Evolutionary conservation across 2,329 filamentous ascomycete genomes (phyloP).

Genomic region (Phoma sp.): DNA sequence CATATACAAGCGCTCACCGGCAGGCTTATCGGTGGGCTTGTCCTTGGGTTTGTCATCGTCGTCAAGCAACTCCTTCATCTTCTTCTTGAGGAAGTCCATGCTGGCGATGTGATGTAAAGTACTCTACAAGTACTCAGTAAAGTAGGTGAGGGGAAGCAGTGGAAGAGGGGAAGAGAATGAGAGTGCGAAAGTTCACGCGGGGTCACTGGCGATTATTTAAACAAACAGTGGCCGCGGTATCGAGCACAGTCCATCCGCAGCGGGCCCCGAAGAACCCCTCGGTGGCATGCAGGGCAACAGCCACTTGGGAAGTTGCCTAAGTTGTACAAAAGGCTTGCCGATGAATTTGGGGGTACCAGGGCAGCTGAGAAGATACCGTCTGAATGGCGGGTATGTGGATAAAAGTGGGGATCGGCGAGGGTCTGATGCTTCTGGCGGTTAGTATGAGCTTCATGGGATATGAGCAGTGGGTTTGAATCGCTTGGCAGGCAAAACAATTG

Average conservation of each 20-base stretch:
- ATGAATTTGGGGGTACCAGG: slow-evolving; percentile 10
- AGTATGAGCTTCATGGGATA: slow-evolving; percentile 27
- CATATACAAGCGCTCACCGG: slow-evolving; percentile 7
- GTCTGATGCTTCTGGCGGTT: slow-evolving; percentile 32
- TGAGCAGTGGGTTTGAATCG: slow-evolving; percentile 24
- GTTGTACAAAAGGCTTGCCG: slow-evolving; percentile 12
- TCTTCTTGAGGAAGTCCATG: slow-evolving; percentile 58
- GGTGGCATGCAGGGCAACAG: slow-evolving; percentile 11
- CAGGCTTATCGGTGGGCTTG: slow-evolving; percentile 34
- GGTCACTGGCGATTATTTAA: slow-evolving; percentile 21
- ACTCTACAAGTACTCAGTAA: neutral
- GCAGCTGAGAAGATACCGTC: slow-evolving; percentile 10
- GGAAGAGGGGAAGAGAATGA: slow-evolving; percentile 2
- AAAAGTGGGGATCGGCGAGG: slow-evolving; percentile 37
- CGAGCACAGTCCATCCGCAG: slow-evolving; percentile 9
- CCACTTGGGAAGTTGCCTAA: slow-evolving; percentile 9
- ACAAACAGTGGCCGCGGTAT: slow-evolving; percentile 10
- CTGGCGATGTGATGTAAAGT: neutral
- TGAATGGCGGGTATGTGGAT: slow-evolving; percentile 22
- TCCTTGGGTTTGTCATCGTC: slow-evolving; percentile 47
- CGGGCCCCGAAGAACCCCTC: slow-evolving; percentile 3
- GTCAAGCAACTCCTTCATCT: slow-evolving; percentile 55
- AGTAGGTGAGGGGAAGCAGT: neutral
- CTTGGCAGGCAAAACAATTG: slow-evolving; percentile 35
- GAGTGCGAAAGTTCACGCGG: slow-evolving; percentile 7